Conservation (phyloP, 108 stramenopile genomes). For the Epipyxis sp. region DNA sequence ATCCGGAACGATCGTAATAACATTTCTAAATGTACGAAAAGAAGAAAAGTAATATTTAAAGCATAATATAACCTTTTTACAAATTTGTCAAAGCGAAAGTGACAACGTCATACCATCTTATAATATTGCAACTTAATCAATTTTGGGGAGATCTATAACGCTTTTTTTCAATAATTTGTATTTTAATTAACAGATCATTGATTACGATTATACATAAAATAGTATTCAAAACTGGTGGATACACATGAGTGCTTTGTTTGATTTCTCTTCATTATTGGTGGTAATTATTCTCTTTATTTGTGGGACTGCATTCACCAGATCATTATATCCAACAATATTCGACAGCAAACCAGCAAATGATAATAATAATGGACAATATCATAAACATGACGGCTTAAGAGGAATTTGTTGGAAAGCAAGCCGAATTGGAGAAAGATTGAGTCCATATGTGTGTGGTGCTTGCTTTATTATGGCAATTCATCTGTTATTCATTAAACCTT, state of each 20-base stretch:
- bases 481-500: slow-evolving; percentile 23
- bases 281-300: slow-evolving; percentile 22
- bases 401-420: slow-evolving; percentile 26
- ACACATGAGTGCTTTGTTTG: slow-evolving; percentile 31
- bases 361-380: not conserved
- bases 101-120: too few relatives aligned
- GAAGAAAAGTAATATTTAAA: too few relatives aligned
- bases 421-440: slow-evolving; percentile 17
- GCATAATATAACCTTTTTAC: too few relatives aligned
- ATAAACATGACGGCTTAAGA: slow-evolving; percentile 10
- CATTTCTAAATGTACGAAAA: too few relatives aligned
- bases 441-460: slow-evolving; percentile 5
- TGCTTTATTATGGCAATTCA: slow-evolving; percentile 29
- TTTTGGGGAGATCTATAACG: too few relatives aligned
- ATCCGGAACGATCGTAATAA: too few relatives aligned
- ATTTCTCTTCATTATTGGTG: slow-evolving; percentile 20
- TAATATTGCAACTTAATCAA: too few relatives aligned
- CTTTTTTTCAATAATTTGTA: too few relatives aligned
- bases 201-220: slow-evolving; percentile 5
- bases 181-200: not conserved
- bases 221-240: too few relatives aligned
- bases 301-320: not conserved
- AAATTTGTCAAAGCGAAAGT: too few relatives aligned
- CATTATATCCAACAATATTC: slow-evolving; percentile 32
- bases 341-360: not conserved